phyloP scores from a whole-genome alignment of 345 rosid species.

The Draba incana region DNA sequence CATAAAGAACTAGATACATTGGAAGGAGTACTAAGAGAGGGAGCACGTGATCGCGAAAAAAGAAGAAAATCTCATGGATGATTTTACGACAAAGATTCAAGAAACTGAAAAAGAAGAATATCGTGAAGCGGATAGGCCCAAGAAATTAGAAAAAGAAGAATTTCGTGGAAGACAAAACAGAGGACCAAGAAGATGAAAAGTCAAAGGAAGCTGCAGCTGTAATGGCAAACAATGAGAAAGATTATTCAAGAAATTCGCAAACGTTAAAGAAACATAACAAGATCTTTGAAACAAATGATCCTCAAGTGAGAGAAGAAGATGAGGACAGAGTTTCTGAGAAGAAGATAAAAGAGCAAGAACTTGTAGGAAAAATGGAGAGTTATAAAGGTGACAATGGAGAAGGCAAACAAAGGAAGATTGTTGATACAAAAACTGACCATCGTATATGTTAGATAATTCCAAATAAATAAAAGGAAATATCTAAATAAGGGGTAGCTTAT shows the following conservation, averaged over 20 bases:
- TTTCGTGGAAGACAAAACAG: neutral
- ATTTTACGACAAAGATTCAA: constrained; percentile 1
- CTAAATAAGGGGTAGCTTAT: no score
- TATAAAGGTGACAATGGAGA: neutral
- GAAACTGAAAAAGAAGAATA: constrained; percentile 17
- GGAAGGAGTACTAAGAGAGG: neutral
- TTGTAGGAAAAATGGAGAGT: constrained; percentile 14
- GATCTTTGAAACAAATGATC: constrained; percentile 1
- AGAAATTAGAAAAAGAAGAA: constrained; percentile 6
- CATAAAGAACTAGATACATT: neutral
- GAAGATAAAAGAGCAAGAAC: constrained; percentile 2
- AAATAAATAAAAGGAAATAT: no score
- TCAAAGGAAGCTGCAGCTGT: constrained; percentile 23
- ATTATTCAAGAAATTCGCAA: constrained; percentile 7
- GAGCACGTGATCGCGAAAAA: constrained; percentile 7
- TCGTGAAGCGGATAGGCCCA: neutral
- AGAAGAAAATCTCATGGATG: constrained; percentile 9
- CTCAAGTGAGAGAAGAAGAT: neutral
- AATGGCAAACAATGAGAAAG: constrained; percentile 7
- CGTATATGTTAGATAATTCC: no score
- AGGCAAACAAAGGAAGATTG: constrained; percentile 2
- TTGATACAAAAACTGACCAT: constrained; percentile 17
- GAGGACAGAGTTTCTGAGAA: constrained; percentile 5
- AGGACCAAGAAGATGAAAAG: constrained; percentile 1
- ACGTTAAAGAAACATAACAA: neutral